Base-by-base conservation (phyloP, 2,329 filamentous ascomycete species). In the Zopfia rhizophila region DNA sequence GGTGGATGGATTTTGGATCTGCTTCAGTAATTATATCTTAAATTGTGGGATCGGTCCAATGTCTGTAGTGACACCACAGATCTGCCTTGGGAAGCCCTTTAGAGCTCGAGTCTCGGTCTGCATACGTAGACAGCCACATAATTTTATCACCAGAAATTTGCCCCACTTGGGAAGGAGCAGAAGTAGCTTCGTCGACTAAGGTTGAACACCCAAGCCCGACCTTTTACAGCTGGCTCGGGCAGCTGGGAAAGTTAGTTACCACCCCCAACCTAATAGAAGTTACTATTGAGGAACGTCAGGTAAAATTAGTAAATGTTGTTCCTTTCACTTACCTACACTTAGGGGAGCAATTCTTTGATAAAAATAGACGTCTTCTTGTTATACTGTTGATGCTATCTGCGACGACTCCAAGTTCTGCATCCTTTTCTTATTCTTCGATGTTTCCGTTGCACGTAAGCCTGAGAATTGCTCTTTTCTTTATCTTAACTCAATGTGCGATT, bases 121-220 rank as follows among this genome's bases (percentile, higher is more conserved):
- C n/a, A n/a, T n/a, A 64, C 2, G 75, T 79, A 3, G 75, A 78
- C 77, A 76, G 79, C 76, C 76, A 78, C 28, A 66, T 69, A 2
- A 76, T 59, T 11, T 65, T 48, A 18, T 66, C 44, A 17, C 45
- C 40, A 19, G 18, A 60, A 40, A 8, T 63, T 60, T 46, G 68
- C n/a, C 50, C 14, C 61, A 40, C 28, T 64, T 37, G 70, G 74
- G 19, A 73, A 72, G 55, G 79, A 80, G 1, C 78, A 78, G 51
- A 81, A 80, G 55, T 80, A 81, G 0, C 78, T 78, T 77, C 78
- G 1, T 72, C 66, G 2, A 78, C 77, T 44, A 78, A 78, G 0
- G 73, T n/a, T 63, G 31, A 80, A 66, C 27, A 67, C 69, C 69
- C 78, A n/a, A n/a, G n/a, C n/a, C n/a, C n/a, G n/a, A n/a, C n/a